phyloP scores from a whole-genome alignment of 2,329 filamentous ascomycete species.

The Colletotrichum agaves region DNA sequence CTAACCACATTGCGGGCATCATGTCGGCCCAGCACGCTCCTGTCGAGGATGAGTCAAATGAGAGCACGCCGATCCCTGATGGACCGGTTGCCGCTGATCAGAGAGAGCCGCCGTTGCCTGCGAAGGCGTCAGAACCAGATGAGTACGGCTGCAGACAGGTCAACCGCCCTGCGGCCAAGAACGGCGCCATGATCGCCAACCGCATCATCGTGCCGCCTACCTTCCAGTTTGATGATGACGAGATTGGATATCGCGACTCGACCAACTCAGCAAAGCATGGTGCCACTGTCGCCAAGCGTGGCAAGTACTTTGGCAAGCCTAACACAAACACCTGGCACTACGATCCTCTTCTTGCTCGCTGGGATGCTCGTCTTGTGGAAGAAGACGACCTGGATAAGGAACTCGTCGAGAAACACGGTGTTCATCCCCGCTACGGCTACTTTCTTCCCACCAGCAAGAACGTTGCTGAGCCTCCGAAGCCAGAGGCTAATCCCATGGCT shows the following conservation, averaged over 20 bases:
- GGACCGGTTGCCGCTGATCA: constrained; percentile 43
- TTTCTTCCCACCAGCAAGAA: constrained; percentile 61
- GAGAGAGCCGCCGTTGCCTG: constrained; percentile 43
- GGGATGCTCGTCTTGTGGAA: constrained; percentile 60
- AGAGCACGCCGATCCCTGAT: constrained; percentile 40
- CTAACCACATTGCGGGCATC: constrained; percentile 41
- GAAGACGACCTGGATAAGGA: constrained; percentile 63
- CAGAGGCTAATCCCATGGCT: constrained; percentile 56
- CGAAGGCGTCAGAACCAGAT: constrained; percentile 56
- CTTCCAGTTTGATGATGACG: constrained; percentile 61
- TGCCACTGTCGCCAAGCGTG: constrained; percentile 62
- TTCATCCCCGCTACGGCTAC: constrained; percentile 66
- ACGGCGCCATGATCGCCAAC: constrained; percentile 55
- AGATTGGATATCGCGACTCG: constrained; percentile 70
- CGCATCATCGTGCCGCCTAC: constrained; percentile 63
- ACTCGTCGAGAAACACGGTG: constrained; percentile 57
- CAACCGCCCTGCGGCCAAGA: constrained; percentile 52
- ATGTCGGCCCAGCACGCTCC: constrained; percentile 47
- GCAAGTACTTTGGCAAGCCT: constrained; percentile 64
- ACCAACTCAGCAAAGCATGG: constrained; percentile 65
- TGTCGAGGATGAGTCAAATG: constrained; percentile 43
- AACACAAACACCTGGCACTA: constrained; percentile 65
- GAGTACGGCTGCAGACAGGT: constrained; percentile 62
- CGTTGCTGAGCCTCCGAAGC: constrained; percentile 52
- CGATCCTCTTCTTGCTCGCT: constrained; percentile 64